Evolutionary conservation across 257 asterid species (phyloP).

Genomic region (Salvia miltiorrhiza): DNA sequence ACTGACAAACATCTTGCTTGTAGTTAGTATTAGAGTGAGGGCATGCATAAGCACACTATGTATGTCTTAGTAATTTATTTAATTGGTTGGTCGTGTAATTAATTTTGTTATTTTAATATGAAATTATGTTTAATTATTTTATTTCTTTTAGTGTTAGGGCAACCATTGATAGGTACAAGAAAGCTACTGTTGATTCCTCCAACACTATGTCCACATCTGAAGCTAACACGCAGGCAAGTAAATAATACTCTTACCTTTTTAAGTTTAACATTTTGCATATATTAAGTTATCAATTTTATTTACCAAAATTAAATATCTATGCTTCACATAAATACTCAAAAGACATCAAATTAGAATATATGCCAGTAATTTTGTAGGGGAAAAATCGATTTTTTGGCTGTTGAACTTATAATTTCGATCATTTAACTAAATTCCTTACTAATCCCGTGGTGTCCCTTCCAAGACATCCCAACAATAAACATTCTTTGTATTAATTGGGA

Average conservation of each 20-base stretch:
- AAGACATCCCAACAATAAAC: too few relatives aligned
- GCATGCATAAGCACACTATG: too few relatives aligned
- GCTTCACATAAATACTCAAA: too few relatives aligned
- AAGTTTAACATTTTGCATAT: not conserved
- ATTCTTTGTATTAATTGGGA: too few relatives aligned
- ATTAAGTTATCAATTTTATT: not conserved
- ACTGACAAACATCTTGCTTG: too few relatives aligned
- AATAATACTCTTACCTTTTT: too few relatives aligned
- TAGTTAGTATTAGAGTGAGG: too few relatives aligned
- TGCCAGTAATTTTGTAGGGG: not conserved
- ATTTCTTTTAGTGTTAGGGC: slow-evolving; percentile 60
- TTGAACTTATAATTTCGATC: not conserved
- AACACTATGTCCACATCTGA: slow-evolving; percentile 68
- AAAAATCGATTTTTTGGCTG: not conserved
- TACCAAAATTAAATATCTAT: too few relatives aligned
- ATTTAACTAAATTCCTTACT: too few relatives aligned
- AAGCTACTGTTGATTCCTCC: slow-evolving; percentile 64
- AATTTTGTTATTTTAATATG: not conserved
- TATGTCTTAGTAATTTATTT: not conserved
- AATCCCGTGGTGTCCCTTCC: too few relatives aligned
- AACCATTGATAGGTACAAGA: slow-evolving; percentile 89
- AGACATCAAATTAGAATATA: too few relatives aligned
- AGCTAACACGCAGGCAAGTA: slow-evolving; percentile 74
- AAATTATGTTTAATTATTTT: not conserved
- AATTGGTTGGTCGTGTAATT: not conserved